Percentiles rank a stretch among this genome's conserved stretches.
phyloP scores from a whole-genome alignment of 176 grass and related monocot species.

The Puya raimondii region DNA sequence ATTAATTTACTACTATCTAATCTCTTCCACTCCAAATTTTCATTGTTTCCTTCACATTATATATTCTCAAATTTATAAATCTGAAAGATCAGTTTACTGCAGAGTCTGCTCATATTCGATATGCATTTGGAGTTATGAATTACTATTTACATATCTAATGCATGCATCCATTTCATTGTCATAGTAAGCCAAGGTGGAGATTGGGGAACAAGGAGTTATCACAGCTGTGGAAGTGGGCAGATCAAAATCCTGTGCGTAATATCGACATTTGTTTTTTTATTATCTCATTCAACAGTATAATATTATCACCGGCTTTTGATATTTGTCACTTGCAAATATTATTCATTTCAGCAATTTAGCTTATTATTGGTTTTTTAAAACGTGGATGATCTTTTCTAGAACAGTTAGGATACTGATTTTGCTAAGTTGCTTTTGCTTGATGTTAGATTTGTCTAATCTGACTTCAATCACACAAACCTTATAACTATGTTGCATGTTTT shows the following conservation, averaged over 20 bases:
- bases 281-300: background rate
- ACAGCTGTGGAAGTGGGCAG: conserved; percentile 96
- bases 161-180: conserved; percentile 18
- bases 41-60: no score
- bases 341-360: background rate
- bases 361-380: background rate
- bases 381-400: no score
- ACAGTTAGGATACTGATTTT: no score
- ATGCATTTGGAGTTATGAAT: background rate
- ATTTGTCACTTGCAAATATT: background rate
- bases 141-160: conserved; percentile 7
- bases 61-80: background rate
- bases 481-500: no score
- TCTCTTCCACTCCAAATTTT: no score
- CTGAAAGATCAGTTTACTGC: background rate
- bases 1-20: no score
- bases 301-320: background rate
- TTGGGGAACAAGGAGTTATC: conserved; percentile 85
- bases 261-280: background rate
- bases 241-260: conserved; percentile 86
- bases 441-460: no score
- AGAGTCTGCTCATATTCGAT: background rate
- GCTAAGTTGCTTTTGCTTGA: no score
- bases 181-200: conserved; percentile 77
- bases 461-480: no score